Percentiles rank a stretch among this genome's conserved stretches.
Evolutionary conservation across 192 early-diverging fungal species (phyloP).

Genomic region (Thamnidium elegans): DNA sequence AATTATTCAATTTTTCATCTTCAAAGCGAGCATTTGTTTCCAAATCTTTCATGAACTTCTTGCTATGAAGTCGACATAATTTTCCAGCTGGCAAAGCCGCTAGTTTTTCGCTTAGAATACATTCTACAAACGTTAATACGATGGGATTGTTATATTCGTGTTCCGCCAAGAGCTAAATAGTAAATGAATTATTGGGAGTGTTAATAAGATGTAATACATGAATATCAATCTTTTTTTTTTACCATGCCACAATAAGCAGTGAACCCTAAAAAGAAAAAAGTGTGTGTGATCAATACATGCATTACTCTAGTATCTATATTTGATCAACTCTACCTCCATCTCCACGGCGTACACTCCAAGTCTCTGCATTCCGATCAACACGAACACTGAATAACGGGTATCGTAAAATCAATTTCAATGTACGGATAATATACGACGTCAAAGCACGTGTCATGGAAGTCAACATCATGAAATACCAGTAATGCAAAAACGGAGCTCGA

Average conservation of each 20-base stretch:
- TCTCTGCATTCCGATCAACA: conserved; percentile 38
- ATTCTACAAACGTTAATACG: conserved; percentile 26
- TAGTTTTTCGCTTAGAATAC: conserved; percentile 6
- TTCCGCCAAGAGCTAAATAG: conserved; percentile 26
- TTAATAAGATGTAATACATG: background rate
- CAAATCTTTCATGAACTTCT: background rate
- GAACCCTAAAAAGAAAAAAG: conserved; percentile 12
- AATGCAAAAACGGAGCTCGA: conserved; percentile 32
- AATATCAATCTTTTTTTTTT: background rate
- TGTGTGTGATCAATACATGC: background rate
- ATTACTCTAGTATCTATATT: background rate
- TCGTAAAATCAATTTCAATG: conserved; percentile 30
- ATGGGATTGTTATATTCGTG: conserved; percentile 39
- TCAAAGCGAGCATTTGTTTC: no score
- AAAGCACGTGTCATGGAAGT: conserved; percentile 35
- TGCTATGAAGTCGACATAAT: background rate
- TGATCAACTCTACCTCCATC: conserved; percentile 25
- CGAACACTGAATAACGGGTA: conserved; percentile 35
- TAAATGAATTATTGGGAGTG: background rate
- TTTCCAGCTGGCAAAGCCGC: no score
- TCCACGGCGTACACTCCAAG: conserved; percentile 37
- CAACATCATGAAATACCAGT: conserved; percentile 40
- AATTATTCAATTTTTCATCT: no score
- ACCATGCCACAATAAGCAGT: conserved; percentile 38
- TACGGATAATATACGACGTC: conserved; percentile 35